Percentiles rank a stretch among this genome's conserved stretches.
Conservation (phyloP, 352 stramenopile genomes). For the Thalassiosira livingstoniorum region DNA sequence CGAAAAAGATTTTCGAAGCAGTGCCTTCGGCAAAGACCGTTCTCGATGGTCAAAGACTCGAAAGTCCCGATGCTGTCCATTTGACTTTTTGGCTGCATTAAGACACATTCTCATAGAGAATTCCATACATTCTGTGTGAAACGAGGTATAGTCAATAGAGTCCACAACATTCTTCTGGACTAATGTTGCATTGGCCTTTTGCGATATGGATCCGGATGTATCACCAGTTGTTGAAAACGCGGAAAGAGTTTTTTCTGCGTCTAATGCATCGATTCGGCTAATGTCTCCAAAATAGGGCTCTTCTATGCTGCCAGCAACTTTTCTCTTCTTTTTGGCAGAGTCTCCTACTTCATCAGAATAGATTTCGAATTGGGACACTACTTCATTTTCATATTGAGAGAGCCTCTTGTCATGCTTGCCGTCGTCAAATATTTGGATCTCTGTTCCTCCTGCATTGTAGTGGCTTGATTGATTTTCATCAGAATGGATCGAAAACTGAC, state of each 20-base stretch:
- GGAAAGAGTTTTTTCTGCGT: constrained; percentile 40
- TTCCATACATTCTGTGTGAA: constrained; percentile 50
- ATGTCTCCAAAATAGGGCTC: constrained; percentile 55
- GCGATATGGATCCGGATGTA: neutral
- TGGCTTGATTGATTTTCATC: too few relatives aligned
- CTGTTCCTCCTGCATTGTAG: too few relatives aligned
- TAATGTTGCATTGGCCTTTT: neutral
- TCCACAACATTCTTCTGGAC: constrained; percentile 16
- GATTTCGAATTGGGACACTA: constrained; percentile 53
- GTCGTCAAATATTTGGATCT: too few relatives aligned
- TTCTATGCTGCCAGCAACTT: neutral
- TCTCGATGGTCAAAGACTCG: constrained; percentile 53
- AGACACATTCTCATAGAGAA: constrained; percentile 47
- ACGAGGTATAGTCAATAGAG: constrained; percentile 45
- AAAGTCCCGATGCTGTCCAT: constrained; percentile 24
- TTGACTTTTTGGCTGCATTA: constrained; percentile 28
- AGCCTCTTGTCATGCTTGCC: too few relatives aligned
- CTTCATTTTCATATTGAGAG: too few relatives aligned
- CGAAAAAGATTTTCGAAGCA: constrained; percentile 50
- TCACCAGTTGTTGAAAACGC: constrained; percentile 39
- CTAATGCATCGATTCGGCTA: constrained; percentile 46
- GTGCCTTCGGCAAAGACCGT: constrained; percentile 41
- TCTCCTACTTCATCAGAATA: constrained; percentile 40
- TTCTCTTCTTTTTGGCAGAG: constrained; percentile 36
- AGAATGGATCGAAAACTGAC: too few relatives aligned